phyloP scores from a whole-genome alignment of 2,329 filamentous ascomycete species.

The Myotisia sp. region DNA sequence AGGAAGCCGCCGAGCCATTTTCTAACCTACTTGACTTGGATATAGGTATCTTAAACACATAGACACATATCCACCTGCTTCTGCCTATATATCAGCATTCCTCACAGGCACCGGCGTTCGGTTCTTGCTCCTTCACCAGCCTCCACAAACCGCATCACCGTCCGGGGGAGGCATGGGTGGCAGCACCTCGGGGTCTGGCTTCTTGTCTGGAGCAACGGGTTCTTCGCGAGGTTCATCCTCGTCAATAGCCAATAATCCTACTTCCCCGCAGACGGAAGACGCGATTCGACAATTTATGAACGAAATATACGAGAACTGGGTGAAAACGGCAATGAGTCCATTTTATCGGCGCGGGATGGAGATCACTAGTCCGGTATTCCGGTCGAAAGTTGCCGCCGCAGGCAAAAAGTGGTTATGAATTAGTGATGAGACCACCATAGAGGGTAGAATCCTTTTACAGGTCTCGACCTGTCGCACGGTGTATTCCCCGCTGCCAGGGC shows the following conservation, averaged over 20 bases:
- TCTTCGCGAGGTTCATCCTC: conserved; percentile 41
- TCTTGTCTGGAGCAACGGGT: conserved; percentile 13
- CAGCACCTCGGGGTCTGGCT: conserved; percentile 10
- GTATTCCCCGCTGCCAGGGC: too few species aligned
- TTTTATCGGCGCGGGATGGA: conserved; percentile 81
- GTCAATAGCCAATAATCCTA: conserved; percentile 71
- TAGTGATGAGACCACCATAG: conserved; percentile 30
- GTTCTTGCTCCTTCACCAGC: conserved; percentile 86
- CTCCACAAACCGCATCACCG: conserved; percentile 34
- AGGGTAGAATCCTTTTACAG: conserved; percentile 28
- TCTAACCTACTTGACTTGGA: background rate
- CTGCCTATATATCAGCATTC: conserved; percentile 89
- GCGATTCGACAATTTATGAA: conserved; percentile 87
- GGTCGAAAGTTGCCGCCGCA: conserved; percentile 64
- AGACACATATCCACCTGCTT: conserved; percentile 73
- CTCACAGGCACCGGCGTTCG: conserved; percentile 84
- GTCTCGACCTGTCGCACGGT: conserved; percentile 29
- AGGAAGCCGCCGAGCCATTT: background rate
- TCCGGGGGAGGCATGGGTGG: conserved; percentile 13
- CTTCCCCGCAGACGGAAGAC: conserved; percentile 81
- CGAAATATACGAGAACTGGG: conserved; percentile 92
- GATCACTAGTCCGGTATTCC: conserved; percentile 75
- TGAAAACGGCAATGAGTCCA: conserved; percentile 93
- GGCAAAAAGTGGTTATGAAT: conserved; percentile 78
- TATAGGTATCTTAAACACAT: conserved; percentile 85